phyloP scores from a whole-genome alignment of 768 basidiomycete genomes.

The Tulasnella sp. region DNA sequence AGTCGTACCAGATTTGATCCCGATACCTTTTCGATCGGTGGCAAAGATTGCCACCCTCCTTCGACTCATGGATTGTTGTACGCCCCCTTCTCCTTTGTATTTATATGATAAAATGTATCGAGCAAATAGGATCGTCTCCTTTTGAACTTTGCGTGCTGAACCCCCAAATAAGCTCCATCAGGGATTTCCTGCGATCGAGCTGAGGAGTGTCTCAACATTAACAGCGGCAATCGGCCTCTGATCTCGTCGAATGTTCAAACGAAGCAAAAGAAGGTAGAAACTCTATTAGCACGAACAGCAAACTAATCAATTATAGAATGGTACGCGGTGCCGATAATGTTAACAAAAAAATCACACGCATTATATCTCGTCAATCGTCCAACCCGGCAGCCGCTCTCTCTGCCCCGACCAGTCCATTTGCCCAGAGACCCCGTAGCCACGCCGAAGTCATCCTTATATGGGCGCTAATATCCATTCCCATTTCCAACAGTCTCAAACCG shows the following conservation, averaged over 20 bases:
- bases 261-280: too few relatives aligned
- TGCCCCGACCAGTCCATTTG: slow-evolving; percentile 55
- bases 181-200: too few relatives aligned
- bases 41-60: neutral
- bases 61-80: neutral
- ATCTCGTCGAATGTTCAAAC: too few relatives aligned
- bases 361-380: slow-evolving; percentile 12
- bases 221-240: neutral
- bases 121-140: neutral
- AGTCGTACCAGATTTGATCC: neutral
- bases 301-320: too few relatives aligned
- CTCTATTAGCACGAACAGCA: too few relatives aligned
- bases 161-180: too few relatives aligned
- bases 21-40: neutral
- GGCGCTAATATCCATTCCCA: slow-evolving; percentile 55
- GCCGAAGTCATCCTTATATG: slow-evolving; percentile 46
- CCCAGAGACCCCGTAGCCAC: slow-evolving; percentile 59
- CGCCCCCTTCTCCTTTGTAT: neutral
- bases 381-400: slow-evolving; percentile 66
- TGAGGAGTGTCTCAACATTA: too few relatives aligned
- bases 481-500: slow-evolving; percentile 48
- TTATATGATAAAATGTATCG: neutral
- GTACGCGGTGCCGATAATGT: neutral
- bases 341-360: neutral
- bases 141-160: neutral